Evolutionary conservation across 1,139 yeast species (phyloP).

Genomic region (Candida frijolesensis): DNA sequence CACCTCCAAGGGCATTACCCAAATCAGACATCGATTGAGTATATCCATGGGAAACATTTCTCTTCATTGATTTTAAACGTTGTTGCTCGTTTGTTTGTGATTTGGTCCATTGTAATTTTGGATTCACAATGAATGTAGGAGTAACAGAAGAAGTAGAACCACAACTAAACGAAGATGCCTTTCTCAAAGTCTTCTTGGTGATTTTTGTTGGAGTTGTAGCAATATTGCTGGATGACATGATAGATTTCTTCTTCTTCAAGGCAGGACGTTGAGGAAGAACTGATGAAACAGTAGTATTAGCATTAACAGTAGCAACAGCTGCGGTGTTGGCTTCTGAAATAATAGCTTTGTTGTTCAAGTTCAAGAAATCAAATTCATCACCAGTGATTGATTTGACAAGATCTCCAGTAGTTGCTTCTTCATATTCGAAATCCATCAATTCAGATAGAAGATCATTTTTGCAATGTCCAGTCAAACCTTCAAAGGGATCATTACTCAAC

Average conservation of each 20-base stretch:
- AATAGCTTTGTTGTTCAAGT: constrained; percentile 6
- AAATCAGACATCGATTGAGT: constrained; percentile 10
- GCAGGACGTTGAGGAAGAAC: constrained; percentile 3
- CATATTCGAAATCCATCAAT: constrained; percentile 13
- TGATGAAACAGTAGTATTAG: not conserved
- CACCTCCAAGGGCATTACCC: not conserved
- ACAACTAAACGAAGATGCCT: constrained; percentile 17
- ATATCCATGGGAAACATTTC: not conserved
- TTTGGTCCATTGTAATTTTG: constrained; percentile 15
- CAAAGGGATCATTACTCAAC: constrained; percentile 19
- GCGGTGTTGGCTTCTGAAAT: constrained; percentile 1
- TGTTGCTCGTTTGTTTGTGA: constrained; percentile 11
- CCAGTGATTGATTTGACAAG: constrained; percentile 5
- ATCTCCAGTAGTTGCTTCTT: constrained; percentile 9
- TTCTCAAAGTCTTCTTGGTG: constrained; percentile 13
- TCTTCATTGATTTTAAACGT: not conserved
- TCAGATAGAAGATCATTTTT: constrained; percentile 9
- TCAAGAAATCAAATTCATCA: constrained; percentile 2
- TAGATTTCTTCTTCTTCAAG: constrained; percentile 11
- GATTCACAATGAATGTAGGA: constrained; percentile 13
- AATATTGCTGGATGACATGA: constrained; percentile 8
- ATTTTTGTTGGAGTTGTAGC: constrained; percentile 5
- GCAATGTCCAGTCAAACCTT: constrained; percentile 5
- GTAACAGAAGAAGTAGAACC: constrained; percentile 7
- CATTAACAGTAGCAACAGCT: constrained; percentile 2